Conservation (phyloP, 768 basidiomycete species). For the Leucosporidium yakuticum region DNA sequence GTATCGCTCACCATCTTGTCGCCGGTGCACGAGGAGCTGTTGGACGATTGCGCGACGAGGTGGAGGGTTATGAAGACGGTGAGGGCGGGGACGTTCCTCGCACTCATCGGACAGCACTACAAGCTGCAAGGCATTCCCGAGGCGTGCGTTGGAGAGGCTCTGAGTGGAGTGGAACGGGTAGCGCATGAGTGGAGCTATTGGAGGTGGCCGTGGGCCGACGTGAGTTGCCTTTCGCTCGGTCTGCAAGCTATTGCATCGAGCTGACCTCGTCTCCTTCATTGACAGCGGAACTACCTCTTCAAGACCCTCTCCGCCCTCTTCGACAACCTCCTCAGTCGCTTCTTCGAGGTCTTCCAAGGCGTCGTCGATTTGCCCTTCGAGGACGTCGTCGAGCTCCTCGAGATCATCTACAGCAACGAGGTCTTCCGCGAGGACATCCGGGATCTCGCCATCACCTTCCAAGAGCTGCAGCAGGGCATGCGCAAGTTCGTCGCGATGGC, state of each 20-base stretch:
- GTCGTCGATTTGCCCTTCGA: slow-evolving; percentile 65
- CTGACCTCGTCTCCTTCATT: not conserved
- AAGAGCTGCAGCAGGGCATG: slow-evolving; percentile 27
- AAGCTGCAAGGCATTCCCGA: slow-evolving; percentile 79
- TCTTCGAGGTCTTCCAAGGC: slow-evolving; percentile 76
- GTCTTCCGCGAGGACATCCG: slow-evolving; percentile 27
- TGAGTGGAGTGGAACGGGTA: slow-evolving; percentile 65
- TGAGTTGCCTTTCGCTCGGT: slow-evolving; percentile 47
- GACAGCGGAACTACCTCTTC: slow-evolving; percentile 34
- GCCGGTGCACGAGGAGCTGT: slow-evolving; percentile 65
- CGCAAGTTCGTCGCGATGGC: slow-evolving; percentile 28
- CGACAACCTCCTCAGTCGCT: slow-evolving; percentile 73
- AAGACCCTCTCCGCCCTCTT: slow-evolving; percentile 58
- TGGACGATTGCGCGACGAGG: slow-evolving; percentile 78
- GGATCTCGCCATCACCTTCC: slow-evolving; percentile 13
- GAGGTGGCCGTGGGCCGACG: slow-evolving; percentile 75
- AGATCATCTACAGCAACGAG: slow-evolving; percentile 22
- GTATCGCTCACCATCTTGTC: slow-evolving; percentile 89
- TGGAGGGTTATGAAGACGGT: slow-evolving; percentile 83
- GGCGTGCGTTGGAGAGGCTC: slow-evolving; percentile 88
- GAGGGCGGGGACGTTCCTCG: slow-evolving; percentile 71
- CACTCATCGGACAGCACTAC: slow-evolving; percentile 77
- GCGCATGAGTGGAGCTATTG: slow-evolving; percentile 61
- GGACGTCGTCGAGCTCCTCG: slow-evolving; percentile 60
- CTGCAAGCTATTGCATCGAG: not conserved